Conservation (phyloP, 2,329 filamentous ascomycete species). For the Venturia nashicola region DNA sequence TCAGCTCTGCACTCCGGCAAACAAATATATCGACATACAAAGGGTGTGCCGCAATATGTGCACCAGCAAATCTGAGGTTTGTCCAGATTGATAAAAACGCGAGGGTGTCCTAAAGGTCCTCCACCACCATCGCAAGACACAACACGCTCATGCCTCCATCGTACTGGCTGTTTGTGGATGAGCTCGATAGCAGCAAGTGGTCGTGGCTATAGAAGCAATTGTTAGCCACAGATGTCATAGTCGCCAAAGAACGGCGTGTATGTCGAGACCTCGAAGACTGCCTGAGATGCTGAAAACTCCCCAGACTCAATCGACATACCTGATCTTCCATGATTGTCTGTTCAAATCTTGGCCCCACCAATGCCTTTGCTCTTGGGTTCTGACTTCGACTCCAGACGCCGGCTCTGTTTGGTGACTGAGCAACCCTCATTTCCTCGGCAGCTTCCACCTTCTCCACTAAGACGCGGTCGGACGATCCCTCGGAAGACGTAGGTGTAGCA, state of each 20-base stretch:
- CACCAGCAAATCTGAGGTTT: slow-evolving; percentile 88
- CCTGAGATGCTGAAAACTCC: neutral
- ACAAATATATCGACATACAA: slow-evolving; percentile 40
- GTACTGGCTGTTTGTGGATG: slow-evolving; percentile 89
- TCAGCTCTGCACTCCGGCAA: slow-evolving; percentile 8
- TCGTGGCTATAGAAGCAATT: slow-evolving; percentile 53
- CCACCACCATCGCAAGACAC: slow-evolving; percentile 89
- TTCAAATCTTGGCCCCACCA: slow-evolving; percentile 92
- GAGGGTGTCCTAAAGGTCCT: slow-evolving; percentile 78
- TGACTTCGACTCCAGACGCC: slow-evolving; percentile 79
- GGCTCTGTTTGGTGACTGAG: slow-evolving; percentile 78
- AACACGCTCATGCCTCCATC: slow-evolving; percentile 72
- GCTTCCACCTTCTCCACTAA: slow-evolving; percentile 43
- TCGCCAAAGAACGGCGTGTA: neutral
- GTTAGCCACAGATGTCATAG: slow-evolving; percentile 13
- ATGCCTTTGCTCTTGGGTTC: slow-evolving; percentile 66
- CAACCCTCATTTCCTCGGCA: slow-evolving; percentile 43
- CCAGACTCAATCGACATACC: slow-evolving; percentile 42
- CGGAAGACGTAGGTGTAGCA: slow-evolving; percentile 40
- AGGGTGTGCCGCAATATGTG: slow-evolving; percentile 88
- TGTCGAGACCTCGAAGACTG: neutral
- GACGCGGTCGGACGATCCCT: slow-evolving; percentile 36
- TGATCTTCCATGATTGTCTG: slow-evolving; percentile 89
- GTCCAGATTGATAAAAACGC: slow-evolving; percentile 95
- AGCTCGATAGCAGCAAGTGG: slow-evolving; percentile 85